Conservation (phyloP, 140 eudicot genomes). For the Bidens hawaiensis region DNA sequence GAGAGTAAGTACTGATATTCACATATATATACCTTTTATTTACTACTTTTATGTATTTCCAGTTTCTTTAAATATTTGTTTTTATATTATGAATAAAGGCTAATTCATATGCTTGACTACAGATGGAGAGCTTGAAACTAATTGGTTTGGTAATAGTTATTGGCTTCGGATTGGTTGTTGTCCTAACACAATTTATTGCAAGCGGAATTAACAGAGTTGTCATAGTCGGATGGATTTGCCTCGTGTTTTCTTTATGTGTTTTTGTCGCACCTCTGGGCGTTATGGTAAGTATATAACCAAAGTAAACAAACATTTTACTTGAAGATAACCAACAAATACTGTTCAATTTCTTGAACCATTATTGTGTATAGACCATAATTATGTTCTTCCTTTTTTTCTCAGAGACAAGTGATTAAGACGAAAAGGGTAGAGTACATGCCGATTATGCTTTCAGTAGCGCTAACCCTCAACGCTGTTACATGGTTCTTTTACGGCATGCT, state of each 20-base stretch:
- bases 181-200: slow-evolving; percentile 31
- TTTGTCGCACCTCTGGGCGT: slow-evolving; percentile 48
- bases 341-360: background rate
- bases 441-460: background rate
- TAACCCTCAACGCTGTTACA: slow-evolving; percentile 69
- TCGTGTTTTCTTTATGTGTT: slow-evolving; percentile 24
- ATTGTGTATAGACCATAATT: background rate
- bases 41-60: background rate
- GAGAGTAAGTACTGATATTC: slow-evolving; percentile 6
- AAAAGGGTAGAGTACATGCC: slow-evolving; percentile 42
- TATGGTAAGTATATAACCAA: slow-evolving; percentile 27
- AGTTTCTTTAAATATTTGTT: background rate
- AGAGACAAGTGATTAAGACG: slow-evolving; percentile 68
- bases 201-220: slow-evolving; percentile 21
- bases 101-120: background rate
- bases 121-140: slow-evolving; percentile 38
- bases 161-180: slow-evolving; percentile 38
- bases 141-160: slow-evolving; percentile 23
- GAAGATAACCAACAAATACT: background rate
- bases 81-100: background rate
- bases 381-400: slow-evolving; percentile 5
- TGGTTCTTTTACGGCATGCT: slow-evolving; percentile 84
- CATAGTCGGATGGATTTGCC: slow-evolving; percentile 46
- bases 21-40: background rate
- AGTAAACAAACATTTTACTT: background rate